A percentile compares a stretch with the other conserved stretches of the same genome.
These are phyloP conservation scores for Colletotrichum liaoningense DNA, from an alignment of 2,329 filamentous ascomycete species.

Conservation along the genomic window DNA sequence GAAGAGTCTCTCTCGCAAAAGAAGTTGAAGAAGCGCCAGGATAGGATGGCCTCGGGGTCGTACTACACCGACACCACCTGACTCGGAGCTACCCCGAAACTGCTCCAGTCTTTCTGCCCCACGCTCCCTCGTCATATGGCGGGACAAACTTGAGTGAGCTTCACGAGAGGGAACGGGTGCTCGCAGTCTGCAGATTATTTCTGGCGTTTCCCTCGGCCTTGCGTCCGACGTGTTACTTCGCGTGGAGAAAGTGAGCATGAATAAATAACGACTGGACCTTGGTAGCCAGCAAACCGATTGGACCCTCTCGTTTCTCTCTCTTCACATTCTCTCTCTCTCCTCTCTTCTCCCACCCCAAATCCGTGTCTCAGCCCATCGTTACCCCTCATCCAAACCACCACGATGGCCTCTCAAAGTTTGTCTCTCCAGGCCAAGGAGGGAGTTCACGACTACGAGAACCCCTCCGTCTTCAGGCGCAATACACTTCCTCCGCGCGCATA, in stretches of 20 bases:
- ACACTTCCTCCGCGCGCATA: conserved; percentile 64
- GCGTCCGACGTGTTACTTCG: conserved; percentile 11
- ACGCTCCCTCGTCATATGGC: conserved; percentile 30
- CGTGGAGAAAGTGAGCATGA: conserved; percentile 24
- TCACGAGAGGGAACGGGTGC: conserved; percentile 24
- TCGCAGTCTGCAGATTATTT: conserved; percentile 6
- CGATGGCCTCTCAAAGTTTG: conserved; percentile 43
- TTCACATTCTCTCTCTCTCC: background rate
- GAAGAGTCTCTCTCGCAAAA: background rate
- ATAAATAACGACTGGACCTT: conserved; percentile 29
- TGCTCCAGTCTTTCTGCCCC: conserved; percentile 13
- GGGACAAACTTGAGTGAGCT: conserved; percentile 15
- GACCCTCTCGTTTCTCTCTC: background rate
- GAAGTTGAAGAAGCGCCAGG: conserved; percentile 1
- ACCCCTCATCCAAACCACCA: conserved; percentile 1
- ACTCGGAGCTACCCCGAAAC: conserved; percentile 34
- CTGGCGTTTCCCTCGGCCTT: conserved; percentile 11
- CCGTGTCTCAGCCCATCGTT: background rate
- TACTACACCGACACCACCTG: conserved; percentile 23
- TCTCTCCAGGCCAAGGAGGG: conserved; percentile 47
- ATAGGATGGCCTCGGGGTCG: conserved; percentile 19
- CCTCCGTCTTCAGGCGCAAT: conserved; percentile 64
- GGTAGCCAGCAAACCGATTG: background rate
- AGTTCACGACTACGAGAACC: conserved; percentile 61
- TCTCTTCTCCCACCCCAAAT: background rate